Conservation (phyloP, 139 green algal genomes). For the Medakamo hakoo region DNA sequence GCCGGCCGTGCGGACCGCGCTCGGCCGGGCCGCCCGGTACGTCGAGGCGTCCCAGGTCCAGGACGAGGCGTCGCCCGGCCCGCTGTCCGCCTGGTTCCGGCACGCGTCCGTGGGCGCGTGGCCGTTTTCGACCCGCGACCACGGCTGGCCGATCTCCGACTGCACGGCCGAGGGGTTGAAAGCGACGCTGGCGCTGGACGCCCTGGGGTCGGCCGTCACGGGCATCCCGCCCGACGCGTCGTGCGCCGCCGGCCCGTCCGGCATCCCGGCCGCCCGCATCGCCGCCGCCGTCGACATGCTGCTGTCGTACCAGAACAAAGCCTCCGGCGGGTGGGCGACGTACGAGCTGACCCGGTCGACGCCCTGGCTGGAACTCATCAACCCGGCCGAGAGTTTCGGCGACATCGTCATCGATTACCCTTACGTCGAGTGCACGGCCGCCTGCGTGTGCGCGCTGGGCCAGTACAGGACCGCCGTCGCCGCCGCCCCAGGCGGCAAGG, state of each 20-base stretch:
- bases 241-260: no score
- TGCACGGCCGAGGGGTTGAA: slow-evolving; percentile 64
- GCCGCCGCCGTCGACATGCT: slow-evolving; percentile 57
- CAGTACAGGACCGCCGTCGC: slow-evolving; percentile 44
- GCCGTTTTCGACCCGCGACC: slow-evolving; percentile 88
- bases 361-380: slow-evolving; percentile 64
- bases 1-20: slow-evolving; percentile 15
- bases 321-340: slow-evolving; percentile 84
- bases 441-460: slow-evolving; percentile 78
- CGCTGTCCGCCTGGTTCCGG: slow-evolving; percentile 66
- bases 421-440: slow-evolving; percentile 91
- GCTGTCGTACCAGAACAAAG: slow-evolving; percentile 79
- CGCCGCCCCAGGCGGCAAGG: no score
- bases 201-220: slow-evolving; percentile 20
- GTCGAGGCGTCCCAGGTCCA: slow-evolving; percentile 68
- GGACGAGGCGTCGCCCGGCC: slow-evolving; percentile 38
- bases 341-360: slow-evolving; percentile 94
- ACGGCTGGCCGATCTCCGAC: slow-evolving; percentile 97
- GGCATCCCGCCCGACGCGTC: no score
- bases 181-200: slow-evolving; percentile 51
- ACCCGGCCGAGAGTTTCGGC: slow-evolving; percentile 96
- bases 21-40: slow-evolving; percentile 57
- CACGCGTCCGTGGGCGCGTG: slow-evolving; percentile 94
- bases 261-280: slow-evolving; percentile 50
- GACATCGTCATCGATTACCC: slow-evolving; percentile 99